Conservation (phyloP, 2,329 filamentous ascomycete species). For the Neofusicoccum laricinum region DNA sequence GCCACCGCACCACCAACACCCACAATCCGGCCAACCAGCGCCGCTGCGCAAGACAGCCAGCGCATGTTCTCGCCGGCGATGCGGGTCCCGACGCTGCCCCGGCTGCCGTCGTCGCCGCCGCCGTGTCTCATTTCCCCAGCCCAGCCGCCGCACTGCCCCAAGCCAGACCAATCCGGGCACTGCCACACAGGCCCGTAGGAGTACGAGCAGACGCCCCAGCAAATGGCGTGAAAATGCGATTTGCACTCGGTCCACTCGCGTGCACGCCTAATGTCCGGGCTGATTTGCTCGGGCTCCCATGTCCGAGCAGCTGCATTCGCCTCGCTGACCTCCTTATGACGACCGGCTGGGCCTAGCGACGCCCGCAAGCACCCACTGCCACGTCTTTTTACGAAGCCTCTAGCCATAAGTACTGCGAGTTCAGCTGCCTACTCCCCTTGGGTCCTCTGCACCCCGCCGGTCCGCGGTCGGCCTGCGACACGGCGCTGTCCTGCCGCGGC, state of each 20-base stretch:
- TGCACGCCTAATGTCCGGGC: slow-evolving; percentile 9
- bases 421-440: neutral
- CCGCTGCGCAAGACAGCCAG: neutral
- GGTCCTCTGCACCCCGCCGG: too few species aligned
- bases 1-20: neutral
- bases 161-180: slow-evolving; percentile 6
- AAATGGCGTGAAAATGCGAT: slow-evolving; percentile 15
- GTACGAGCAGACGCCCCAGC: slow-evolving; percentile 4
- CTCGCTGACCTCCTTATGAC: neutral
- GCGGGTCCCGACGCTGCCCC: slow-evolving; percentile 1
- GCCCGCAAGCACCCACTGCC: neutral
- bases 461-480: neutral
- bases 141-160: slow-evolving; percentile 2
- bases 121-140: slow-evolving; percentile 7
- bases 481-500: neutral
- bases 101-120: neutral
- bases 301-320: neutral
- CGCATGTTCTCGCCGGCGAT: neutral
- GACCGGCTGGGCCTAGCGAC: neutral
- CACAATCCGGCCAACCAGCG: neutral
- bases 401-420: neutral
- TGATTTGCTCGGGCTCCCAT: neutral
- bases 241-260: slow-evolving; percentile 8
- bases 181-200: slow-evolving; percentile 7
- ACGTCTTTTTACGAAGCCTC: neutral